phyloP scores from a whole-genome alignment of 2,329 filamentous ascomycete genomes.

The Catunica adiposa region DNA sequence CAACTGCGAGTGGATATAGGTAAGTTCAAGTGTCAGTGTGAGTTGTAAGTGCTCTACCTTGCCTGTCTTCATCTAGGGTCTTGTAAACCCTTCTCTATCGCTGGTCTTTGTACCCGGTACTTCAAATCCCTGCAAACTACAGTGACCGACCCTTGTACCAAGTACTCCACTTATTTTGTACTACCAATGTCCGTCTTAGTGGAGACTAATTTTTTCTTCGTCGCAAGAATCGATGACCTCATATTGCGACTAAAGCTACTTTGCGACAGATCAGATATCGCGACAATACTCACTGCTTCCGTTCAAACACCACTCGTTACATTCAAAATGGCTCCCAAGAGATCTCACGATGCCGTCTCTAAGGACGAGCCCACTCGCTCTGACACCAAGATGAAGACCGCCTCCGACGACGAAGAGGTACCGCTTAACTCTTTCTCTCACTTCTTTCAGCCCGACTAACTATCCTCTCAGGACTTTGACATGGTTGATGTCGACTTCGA shows the following conservation, averaged over 20 bases:
- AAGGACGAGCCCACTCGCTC: constrained; percentile 28
- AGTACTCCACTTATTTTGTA: background rate
- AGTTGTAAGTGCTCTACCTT: no score
- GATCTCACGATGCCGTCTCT: constrained; percentile 30
- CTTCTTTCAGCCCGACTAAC: constrained; percentile 14
- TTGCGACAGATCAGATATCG: background rate
- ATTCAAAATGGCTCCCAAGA: constrained; percentile 32
- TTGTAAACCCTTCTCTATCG: no score
- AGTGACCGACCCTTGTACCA: no score
- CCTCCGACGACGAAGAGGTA: constrained; percentile 33
- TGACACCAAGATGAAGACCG: constrained; percentile 31
- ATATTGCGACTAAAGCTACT: background rate
- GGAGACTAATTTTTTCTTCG: background rate
- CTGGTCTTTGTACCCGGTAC: background rate
- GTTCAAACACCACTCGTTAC: background rate
- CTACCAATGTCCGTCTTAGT: background rate
- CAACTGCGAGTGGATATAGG: no score
- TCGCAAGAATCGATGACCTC: background rate
- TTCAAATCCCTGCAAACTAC: no score
- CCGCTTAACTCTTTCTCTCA: constrained; percentile 14
- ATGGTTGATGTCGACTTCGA: constrained; percentile 94
- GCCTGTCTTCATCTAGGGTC: background rate
- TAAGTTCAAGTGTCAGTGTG: no score
- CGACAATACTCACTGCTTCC: background rate
- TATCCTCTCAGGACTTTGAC: constrained; percentile 53